Base-by-base conservation (phyloP, 352 stramenopile species). In the Pythium brachiatum region DNA sequence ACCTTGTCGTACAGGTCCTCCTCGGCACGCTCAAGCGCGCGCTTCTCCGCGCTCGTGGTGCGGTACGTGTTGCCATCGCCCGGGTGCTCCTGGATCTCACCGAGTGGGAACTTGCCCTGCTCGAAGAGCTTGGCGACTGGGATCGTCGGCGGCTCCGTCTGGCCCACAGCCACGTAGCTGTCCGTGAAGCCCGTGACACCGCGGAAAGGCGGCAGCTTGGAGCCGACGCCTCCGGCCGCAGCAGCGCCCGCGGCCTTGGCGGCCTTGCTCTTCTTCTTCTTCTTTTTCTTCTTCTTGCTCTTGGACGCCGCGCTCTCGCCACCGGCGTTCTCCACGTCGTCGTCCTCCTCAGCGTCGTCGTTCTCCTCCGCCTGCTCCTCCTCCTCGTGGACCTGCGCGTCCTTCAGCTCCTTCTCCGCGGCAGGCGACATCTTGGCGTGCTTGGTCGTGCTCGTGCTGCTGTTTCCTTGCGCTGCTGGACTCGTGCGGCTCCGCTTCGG, bases 131-230 rank as follows among this genome's bases (percentile, higher is more conserved):
- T 72, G 31, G 76, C 70, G 8, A 90, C 94, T 2, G 96, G 94
- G 62, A 98, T 98, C n/a, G 95, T 91, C 3, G 97, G 96, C 29
- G 96, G 96, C 23, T 98, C 83, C 1, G 97, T 99, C 81, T 99
- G 97, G 21, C 96, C 96, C 34, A 97, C 81, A 34, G 41, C 81
- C 71, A 98, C 76, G 71, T 97, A 97, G 71, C 89, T 97, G 76
- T 98, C 94, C 0, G 89, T 98, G 70, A 97, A 98, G 36, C 86
- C 89, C 2, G 60, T 81, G 43, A 96, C 77, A n/a, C 82, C 82
- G 43, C 82, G 81, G 61, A 85, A 87, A 2, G 77, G 86, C n/a
- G 81, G 75, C 27, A 72, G 50, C 53, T 86, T 89, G 39, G 75
- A 84, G 44, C 74, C 70, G 13, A 20, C 31, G 39, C 25, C 51